Evolutionary conservation across 257 asterid genomes (phyloP).

Genomic region (Solanum okadae): DNA sequence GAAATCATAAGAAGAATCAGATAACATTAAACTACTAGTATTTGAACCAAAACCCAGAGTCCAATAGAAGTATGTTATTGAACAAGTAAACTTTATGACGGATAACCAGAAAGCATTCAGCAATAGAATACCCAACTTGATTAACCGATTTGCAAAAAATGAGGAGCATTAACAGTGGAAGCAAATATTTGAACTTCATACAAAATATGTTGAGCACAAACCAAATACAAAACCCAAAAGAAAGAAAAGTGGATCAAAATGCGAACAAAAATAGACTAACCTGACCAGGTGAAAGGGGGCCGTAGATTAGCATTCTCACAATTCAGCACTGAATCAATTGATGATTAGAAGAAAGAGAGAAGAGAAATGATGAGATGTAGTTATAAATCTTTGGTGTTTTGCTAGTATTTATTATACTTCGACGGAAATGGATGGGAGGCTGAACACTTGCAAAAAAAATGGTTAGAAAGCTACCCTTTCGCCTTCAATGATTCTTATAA

Average conservation of each 20-base stretch:
- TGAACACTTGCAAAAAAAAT: neutral
- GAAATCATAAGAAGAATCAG: neutral
- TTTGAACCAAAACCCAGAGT: neutral
- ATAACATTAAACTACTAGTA: neutral
- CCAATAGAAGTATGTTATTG: neutral
- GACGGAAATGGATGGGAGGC: neutral
- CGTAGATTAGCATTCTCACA: constrained; percentile 58
- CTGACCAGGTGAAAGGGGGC: constrained; percentile 84
- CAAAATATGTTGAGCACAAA: neutral
- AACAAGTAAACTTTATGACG: neutral
- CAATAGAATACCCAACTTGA: neutral
- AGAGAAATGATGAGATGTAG: neutral
- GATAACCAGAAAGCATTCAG: neutral
- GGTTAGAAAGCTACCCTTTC: neutral
- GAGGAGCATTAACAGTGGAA: neutral
- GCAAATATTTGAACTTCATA: neutral
- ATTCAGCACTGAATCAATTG: neutral
- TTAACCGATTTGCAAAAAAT: neutral
- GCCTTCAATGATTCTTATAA: neutral
- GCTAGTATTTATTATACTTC: neutral
- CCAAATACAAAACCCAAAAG: neutral
- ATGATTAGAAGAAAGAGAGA: neutral
- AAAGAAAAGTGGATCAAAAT: neutral
- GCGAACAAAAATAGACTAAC: constrained; percentile 18
- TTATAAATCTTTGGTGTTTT: neutral